Conservation (phyloP, 1,284 basidiomycete species). For the Schizophyllum commune region DNA sequence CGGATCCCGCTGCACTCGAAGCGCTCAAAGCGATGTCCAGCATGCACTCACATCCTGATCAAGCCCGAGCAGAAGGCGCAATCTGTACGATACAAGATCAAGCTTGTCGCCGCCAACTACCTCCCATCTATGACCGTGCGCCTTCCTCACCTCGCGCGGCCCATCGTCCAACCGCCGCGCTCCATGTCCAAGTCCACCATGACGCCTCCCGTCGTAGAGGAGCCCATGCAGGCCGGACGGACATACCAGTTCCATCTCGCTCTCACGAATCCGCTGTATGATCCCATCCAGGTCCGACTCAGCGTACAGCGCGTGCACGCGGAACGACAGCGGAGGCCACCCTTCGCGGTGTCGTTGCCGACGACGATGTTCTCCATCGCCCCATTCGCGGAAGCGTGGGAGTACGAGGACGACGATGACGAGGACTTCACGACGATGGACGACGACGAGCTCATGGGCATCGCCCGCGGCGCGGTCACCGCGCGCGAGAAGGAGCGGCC, state of each 20-base stretch:
- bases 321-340: slow-evolving; percentile 48
- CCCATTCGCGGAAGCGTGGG: slow-evolving; percentile 91
- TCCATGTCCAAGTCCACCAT: slow-evolving; percentile 35
- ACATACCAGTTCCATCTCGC: slow-evolving; percentile 85
- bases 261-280: slow-evolving; percentile 89
- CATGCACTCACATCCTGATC: slow-evolving; percentile 93
- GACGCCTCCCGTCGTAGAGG: slow-evolving; percentile 15
- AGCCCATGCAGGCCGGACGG: slow-evolving; percentile 59
- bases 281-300: slow-evolving; percentile 84
- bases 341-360: slow-evolving; percentile 73
- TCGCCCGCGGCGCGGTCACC: slow-evolving; percentile 26
- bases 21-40: slow-evolving; percentile 90
- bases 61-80: slow-evolving; percentile 97
- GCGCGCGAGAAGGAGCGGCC: slow-evolving; percentile 35
- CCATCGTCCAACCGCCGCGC: slow-evolving; percentile 24
- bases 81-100: slow-evolving; percentile 93
- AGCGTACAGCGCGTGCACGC: slow-evolving; percentile 58
- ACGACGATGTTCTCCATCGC: slow-evolving; percentile 73
- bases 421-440: slow-evolving; percentile 76
- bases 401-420: slow-evolving; percentile 90
- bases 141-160: slow-evolving; percentile 38
- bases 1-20: slow-evolving; percentile 91
- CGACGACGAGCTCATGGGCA: slow-evolving; percentile 47
- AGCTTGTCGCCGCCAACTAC: slow-evolving; percentile 91
- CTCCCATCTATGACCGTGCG: slow-evolving; percentile 80